phyloP scores from a whole-genome alignment of 108 stramenopile species.

The Cyclotella distinguenda region DNA sequence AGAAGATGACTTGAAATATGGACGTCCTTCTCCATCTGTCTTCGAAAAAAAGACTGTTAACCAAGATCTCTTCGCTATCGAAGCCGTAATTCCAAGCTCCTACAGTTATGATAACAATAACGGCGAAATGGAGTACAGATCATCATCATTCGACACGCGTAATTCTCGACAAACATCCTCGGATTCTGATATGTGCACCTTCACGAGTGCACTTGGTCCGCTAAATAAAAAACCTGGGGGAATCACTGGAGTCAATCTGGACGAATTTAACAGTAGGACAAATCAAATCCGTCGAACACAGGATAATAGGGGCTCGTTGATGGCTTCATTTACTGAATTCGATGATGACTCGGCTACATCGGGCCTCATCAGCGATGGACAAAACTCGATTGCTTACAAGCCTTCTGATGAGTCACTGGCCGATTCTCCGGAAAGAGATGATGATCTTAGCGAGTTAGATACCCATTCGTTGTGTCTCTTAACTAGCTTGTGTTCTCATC shows the following conservation, averaged over 20 bases:
- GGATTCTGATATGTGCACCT: not conserved
- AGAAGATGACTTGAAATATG: slow-evolving; percentile 11
- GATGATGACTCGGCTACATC: not conserved
- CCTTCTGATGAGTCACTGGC: too few species aligned
- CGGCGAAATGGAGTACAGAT: not conserved
- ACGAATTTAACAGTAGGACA: slow-evolving; percentile 27
- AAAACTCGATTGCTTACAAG: slow-evolving; percentile 21
- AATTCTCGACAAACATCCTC: not conserved
- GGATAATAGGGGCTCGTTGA: slow-evolving; percentile 1
- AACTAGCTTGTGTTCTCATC: slow-evolving; percentile 74
- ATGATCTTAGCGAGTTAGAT: slow-evolving; percentile 8
- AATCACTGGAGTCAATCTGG: slow-evolving; percentile 75
- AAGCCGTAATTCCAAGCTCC: slow-evolving; percentile 15
- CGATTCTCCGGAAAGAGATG: slow-evolving; percentile 15
- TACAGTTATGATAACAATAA: slow-evolving; percentile 11
- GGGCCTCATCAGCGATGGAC: slow-evolving; percentile 8
- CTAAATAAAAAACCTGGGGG: slow-evolving; percentile 65
- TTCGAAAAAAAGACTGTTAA: slow-evolving; percentile 17
- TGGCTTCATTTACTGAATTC: slow-evolving; percentile 9
- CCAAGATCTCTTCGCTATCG: slow-evolving; percentile 23
- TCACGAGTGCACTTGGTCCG: slow-evolving; percentile 60
- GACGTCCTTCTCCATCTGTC: not conserved
- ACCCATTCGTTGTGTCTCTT: slow-evolving; percentile 58
- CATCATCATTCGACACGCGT: slow-evolving; percentile 7
- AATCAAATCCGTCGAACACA: not conserved